Evolutionary conservation across 257 asterid genomes (phyloP).

Genomic region (Primulina huaijiensis): DNA sequence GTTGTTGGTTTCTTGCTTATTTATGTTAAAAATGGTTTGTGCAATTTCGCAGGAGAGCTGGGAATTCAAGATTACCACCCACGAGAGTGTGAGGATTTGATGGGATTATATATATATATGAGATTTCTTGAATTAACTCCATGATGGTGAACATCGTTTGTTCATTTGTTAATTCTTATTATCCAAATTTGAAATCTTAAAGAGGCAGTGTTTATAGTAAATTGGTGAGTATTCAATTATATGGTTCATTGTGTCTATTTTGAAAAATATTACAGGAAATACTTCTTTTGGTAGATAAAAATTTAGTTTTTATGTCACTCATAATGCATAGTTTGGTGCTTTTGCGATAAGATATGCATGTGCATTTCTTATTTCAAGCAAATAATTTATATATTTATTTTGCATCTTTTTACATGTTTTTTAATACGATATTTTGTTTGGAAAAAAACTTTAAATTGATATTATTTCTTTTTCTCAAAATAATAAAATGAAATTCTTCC

Average conservation of each 20-base stretch:
- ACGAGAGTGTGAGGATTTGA: constrained; percentile 14
- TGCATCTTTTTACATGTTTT: too few species aligned
- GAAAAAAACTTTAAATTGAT: too few species aligned
- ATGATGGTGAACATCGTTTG: too few species aligned
- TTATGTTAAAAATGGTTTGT: not conserved
- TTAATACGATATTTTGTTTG: too few species aligned
- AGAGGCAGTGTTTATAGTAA: not conserved
- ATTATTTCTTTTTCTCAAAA: too few species aligned
- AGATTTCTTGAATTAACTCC: too few species aligned
- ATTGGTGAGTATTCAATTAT: not conserved
- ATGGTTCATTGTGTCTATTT: not conserved
- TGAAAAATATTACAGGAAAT: not conserved
- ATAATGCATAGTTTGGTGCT: too few species aligned
- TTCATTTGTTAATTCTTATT: not conserved
- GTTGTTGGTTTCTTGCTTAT: not conserved
- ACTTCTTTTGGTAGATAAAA: not conserved
- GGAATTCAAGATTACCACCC: constrained; percentile 28
- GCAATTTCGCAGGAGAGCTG: constrained; percentile 33
- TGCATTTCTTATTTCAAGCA: too few species aligned
- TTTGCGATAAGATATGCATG: too few species aligned
- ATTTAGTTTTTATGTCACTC: too few species aligned
- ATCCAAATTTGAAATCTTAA: not conserved
- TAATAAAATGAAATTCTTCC: too few species aligned
- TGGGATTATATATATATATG: not conserved
- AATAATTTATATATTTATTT: too few species aligned